phyloP scores from a whole-genome alignment of 345 rosid genomes.

The Angophora floribunda region DNA sequence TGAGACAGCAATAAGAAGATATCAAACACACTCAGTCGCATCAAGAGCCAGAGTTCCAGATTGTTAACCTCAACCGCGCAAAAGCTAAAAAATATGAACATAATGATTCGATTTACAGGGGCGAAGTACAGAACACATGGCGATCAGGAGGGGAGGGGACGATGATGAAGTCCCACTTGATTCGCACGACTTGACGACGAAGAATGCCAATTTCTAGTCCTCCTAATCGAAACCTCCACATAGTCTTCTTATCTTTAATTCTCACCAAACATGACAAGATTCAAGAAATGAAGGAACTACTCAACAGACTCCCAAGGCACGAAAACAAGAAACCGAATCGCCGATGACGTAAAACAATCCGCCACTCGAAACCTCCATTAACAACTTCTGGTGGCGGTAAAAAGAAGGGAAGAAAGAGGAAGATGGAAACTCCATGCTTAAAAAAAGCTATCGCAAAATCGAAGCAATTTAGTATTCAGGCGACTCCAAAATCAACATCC shows the following conservation, averaged over 20 bases:
- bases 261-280: not conserved
- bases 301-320: not conserved
- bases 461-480: not conserved
- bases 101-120: not conserved
- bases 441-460: not conserved
- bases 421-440: not conserved
- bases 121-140: not conserved
- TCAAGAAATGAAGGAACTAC: not conserved
- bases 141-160: not conserved
- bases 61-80: not conserved
- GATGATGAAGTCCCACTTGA: not conserved
- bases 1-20: not conserved
- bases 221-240: not conserved
- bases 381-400: not conserved
- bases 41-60: not conserved
- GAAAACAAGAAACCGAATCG: not conserved
- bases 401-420: not conserved
- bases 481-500: not conserved
- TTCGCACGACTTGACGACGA: not conserved
- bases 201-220: not conserved
- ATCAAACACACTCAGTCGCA: not conserved
- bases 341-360: not conserved
- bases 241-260: not conserved
- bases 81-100: not conserved
- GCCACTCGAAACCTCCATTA: not conserved